Conservation (phyloP, 2,329 filamentous ascomycete genomes). For the Aspergillus sp. region DNA sequence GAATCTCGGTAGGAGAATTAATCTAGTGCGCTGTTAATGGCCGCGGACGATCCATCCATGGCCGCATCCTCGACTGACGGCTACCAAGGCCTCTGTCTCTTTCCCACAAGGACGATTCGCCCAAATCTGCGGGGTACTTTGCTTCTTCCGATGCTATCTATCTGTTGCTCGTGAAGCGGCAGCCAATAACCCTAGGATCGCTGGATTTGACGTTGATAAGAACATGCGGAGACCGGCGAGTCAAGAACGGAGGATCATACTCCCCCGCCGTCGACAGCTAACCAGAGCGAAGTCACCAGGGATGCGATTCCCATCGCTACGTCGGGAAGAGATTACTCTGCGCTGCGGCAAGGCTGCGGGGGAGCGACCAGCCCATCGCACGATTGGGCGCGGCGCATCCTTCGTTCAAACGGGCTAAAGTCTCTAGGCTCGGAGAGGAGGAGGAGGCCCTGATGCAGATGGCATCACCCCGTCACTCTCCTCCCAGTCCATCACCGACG, state of each 20-base stretch:
- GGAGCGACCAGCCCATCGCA: background rate
- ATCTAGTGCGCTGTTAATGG: background rate
- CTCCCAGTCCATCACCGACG: no score
- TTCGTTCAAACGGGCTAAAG: background rate
- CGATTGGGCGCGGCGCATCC: no score
- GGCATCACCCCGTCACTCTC: background rate
- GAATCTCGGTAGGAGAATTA: slow-evolving; percentile 6
- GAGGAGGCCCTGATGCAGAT: background rate
- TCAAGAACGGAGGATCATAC: slow-evolving; percentile 3
- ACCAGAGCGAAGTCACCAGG: background rate
- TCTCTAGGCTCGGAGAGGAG: background rate
- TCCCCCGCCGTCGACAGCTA: background rate
- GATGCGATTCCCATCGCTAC: background rate
- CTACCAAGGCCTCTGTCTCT: background rate
- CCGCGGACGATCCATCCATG: background rate
- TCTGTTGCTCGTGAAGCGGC: background rate
- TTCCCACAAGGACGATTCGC: background rate
- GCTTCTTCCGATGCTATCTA: background rate
- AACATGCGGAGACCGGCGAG: background rate
- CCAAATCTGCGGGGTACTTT: background rate
- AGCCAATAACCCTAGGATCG: background rate
- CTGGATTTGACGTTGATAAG: background rate
- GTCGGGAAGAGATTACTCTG: background rate
- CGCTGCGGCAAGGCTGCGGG: background rate
- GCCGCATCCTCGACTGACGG: background rate